These are phyloP conservation scores for Schizonepeta tenuifolia DNA, from an alignment of 257 asterid species.

Conservation along the genomic window DNA sequence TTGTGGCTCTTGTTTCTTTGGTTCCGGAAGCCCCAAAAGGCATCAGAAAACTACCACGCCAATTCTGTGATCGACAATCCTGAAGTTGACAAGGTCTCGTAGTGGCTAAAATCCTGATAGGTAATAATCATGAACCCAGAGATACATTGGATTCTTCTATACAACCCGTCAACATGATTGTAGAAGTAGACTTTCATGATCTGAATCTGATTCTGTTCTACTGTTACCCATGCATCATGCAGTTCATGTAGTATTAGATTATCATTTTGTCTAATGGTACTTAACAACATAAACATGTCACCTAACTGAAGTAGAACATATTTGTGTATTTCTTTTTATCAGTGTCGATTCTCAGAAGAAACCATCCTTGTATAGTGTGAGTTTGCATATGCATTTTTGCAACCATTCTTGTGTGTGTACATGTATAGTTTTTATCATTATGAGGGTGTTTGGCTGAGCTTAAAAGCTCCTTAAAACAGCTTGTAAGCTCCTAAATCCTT, in stretches of 20 bases:
- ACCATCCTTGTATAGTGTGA: neutral
- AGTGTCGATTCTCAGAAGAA: neutral
- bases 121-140: constrained; percentile 28
- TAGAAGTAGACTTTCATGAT: neutral
- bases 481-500: too few relatives aligned
- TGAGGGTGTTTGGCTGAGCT: too few relatives aligned
- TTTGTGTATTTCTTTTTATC: neutral
- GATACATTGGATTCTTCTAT: constrained; percentile 1
- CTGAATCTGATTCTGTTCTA: neutral
- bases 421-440: too few relatives aligned
- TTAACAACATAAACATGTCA: constrained; percentile 5
- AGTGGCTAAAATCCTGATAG: constrained; percentile 33
- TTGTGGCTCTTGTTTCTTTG: constrained; percentile 76
- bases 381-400: neutral
- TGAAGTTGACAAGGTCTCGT: constrained; percentile 31
- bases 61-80: constrained; percentile 35
- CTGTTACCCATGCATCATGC: neutral
- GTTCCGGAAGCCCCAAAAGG: constrained; percentile 56
- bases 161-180: neutral
- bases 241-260: neutral
- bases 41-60: constrained; percentile 37
- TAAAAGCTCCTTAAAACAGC: too few relatives aligned
- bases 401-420: neutral
- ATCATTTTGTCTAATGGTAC: neutral
- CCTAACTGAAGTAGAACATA: neutral